These are phyloP conservation scores for Malus domestica DNA, from an alignment of 306 rosid species.

Conservation along the genomic window ASM211411v1 NC_041796.1:17278001-17278500, in stretches of 20 bases:
- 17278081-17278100: conserved; percentile 31
- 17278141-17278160: conserved; percentile 57
- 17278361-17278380: conserved; percentile 40
- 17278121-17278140: conserved; percentile 21
- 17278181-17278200: conserved; percentile 32
- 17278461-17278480: no score
- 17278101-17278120: conserved; percentile 47
- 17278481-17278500: no score
- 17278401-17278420: conserved; percentile 31
- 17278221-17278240: no score
- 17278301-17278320: no score
- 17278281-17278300: no score
- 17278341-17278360: conserved; percentile 54
- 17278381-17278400: conserved; percentile 31
- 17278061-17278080: conserved; percentile 36
- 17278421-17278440: conserved; percentile 35
- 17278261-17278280: no score
- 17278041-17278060: conserved; percentile 51
- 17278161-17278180: conserved; percentile 50
- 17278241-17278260: no score
- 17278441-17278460: no score
- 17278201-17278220: conserved; percentile 34
- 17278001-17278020: conserved; percentile 32
- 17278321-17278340: conserved; percentile 47
- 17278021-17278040: conserved; percentile 41